Evolutionary conservation across 768 basidiomycete species (phyloP), one percentile per base, ranked within the genome.

Genomic region (Podaxis rugospora): DNA sequence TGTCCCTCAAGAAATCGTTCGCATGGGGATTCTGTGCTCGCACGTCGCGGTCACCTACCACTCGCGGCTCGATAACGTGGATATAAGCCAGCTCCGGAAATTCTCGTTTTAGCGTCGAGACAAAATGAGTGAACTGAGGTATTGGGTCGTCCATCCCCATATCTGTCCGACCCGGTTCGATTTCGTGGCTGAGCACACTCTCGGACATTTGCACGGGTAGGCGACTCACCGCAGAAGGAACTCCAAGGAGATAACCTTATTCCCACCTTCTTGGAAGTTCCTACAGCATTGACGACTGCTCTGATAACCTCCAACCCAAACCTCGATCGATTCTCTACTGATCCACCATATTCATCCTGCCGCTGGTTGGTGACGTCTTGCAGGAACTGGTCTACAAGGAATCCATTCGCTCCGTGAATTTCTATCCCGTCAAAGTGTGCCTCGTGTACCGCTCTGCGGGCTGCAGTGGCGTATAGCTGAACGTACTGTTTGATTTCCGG

Each of bases 371-470:
- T 23, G 11, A 49, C 21, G 11, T 49, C 47, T 7, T 49, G 25
- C 16, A 25, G 21, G 47, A 27, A 89, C 67, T 89, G 58, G 67
- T 75, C 85, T 25, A 88, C 80, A 68, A 73, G 76, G 13, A 73
- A 79, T 0, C 77, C 73, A 68, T 71, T 63, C 67, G 75, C 77
- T 60, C 69, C 69, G 57, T 76, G 77, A 53, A 80, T 64, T 76
- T 77, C 77, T 63, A 80, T 53, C 47, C 87, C 88, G 62, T 89
- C 87, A 62, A 90, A 90, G 0, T 86, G 88, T 27, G 88, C 87
- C 23, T 66, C 65, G 50, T 87, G 74, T 6, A 84, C 83, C 57
- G 62, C 62, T n/a, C 63, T 82, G 27, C 72, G 71, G 1, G 88
- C 85, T 2, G 83, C 85, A n/a, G 75, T 71, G 7, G 74, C 80